Conservation (phyloP, 805 yeast genomes). For the Wickerhamiella bombiphila region DNA sequence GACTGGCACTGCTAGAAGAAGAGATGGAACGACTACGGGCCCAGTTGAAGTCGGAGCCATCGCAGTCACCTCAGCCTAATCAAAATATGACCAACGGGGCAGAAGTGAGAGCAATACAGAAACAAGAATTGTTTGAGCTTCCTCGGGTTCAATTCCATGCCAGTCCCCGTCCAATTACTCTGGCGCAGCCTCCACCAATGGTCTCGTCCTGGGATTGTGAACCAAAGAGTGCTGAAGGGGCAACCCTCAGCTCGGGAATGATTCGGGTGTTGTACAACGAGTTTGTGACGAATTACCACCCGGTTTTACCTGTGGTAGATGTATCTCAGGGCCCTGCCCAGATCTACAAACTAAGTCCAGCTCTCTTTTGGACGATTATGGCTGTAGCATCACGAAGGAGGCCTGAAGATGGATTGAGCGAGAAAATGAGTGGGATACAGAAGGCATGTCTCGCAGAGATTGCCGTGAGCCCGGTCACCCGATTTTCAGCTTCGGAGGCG, state of each 20-base stretch:
- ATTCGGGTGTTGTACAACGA: conserved; percentile 53
- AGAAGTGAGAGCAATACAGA: too few species aligned
- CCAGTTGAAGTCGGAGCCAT: conserved; percentile 5
- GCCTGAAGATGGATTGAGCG: conserved; percentile 25
- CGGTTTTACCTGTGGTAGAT: conserved; percentile 78
- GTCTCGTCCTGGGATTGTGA: conserved; percentile 28
- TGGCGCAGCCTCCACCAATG: background rate
- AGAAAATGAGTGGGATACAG: conserved; percentile 50
- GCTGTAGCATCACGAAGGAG: conserved; percentile 65
- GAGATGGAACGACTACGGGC: conserved; percentile 59
- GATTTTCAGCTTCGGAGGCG: conserved; percentile 29
- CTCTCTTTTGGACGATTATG: conserved; percentile 87
- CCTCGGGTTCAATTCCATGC: conserved; percentile 8
- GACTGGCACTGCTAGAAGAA: conserved; percentile 40
- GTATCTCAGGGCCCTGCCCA: conserved; percentile 67
- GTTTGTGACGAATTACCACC: conserved; percentile 66
- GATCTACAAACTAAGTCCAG: conserved; percentile 66
- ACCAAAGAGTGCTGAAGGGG: conserved; percentile 52
- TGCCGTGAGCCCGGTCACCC: conserved; percentile 76
- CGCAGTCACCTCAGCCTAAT: background rate
- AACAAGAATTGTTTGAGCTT: conserved; percentile 2
- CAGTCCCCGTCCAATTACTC: background rate
- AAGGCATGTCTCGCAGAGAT: conserved; percentile 73
- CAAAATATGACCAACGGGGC: background rate
- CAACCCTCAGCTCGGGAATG: conserved; percentile 44